Percentiles rank a stretch among this genome's conserved stretches.
phyloP scores from a whole-genome alignment of 257 asterid genomes.

The Scutellaria barbata region DNA sequence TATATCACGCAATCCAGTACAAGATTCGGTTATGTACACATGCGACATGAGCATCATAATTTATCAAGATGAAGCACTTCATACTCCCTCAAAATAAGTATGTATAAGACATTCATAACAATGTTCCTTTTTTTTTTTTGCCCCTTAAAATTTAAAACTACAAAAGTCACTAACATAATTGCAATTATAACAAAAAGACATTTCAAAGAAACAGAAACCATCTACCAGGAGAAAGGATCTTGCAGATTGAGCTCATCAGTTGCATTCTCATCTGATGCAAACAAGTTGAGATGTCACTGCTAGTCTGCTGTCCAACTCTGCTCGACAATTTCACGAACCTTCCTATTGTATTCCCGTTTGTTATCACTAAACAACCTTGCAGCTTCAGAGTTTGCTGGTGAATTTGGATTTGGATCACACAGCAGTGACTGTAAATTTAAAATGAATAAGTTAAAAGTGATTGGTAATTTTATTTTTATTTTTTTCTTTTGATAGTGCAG shows the following conservation, averaged over 20 bases:
- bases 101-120: constrained; percentile 38
- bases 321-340: constrained; percentile 87
- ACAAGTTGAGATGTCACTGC: constrained; percentile 16
- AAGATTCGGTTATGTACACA: constrained; percentile 53
- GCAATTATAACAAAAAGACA: constrained; percentile 31
- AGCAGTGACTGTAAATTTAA: constrained; percentile 68
- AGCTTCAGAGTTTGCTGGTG: constrained; percentile 97
- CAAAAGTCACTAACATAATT: constrained; percentile 35
- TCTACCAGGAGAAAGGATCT: constrained; percentile 46
- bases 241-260: constrained; percentile 36
- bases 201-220: constrained; percentile 36
- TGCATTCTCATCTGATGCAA: constrained; percentile 19
- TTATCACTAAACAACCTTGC: constrained; percentile 86
- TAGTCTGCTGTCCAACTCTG: constrained; percentile 97
- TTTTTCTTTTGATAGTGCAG: too few species aligned
- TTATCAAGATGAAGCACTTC: constrained; percentile 28
- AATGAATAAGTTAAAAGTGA: neutral
- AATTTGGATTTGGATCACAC: constrained; percentile 90
- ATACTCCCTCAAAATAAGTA: constrained; percentile 41
- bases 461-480: neutral
- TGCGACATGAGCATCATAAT: constrained; percentile 35
- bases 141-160: constrained; percentile 21
- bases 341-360: constrained; percentile 91
- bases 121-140: constrained; percentile 4
- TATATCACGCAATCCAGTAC: constrained; percentile 41